Evolutionary conservation across 352 stramenopile species (phyloP), one percentile per base, ranked within the genome.

Genomic region (Pythium utonaiense): DNA sequence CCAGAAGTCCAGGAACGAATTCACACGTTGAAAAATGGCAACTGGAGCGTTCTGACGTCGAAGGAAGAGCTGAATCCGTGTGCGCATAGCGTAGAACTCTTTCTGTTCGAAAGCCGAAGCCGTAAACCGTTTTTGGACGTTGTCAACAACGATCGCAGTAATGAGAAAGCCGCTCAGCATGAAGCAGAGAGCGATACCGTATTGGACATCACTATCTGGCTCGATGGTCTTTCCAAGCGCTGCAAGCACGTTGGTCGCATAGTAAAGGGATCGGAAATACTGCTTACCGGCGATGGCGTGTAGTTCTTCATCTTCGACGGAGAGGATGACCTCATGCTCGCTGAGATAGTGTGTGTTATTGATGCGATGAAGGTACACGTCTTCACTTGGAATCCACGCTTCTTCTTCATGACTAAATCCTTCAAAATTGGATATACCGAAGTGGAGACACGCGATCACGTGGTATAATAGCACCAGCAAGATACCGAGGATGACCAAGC

Each of bases 151-250:
- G 13, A 78, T 67, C 8, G 71, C 71, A 3, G 73, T 83, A 42
- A 83, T 73, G 21, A 83, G 55, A 57, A 83, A 80, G 16, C 74
- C 74, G n/a, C 60, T 74, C 14, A 79, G 61, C 74, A 83, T 83
- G 66, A 80, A 75, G 1, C 71, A n/a, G n/a, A 78, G 58, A 9
- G 74, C 74, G 6, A 78, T 60, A 2, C 44, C 48, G 57, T 76
- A 80, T 49, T 83, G 71, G n/a, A 55, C 38, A 21, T 80, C 62
- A 24, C 51, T 73, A 16, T 70, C 55, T 7, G 73, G 73, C 47
- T 82, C 68, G 24, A 79, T 71, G 19, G 70, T 77, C 28, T 69
- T 71, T 5, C 70, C 70, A 6, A 77, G 52, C 6, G 54, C 70
- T 3, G 70, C 67, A 28, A 77, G 56, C 3, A 77, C 62, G 24